Base-by-base conservation (phyloP, 768 basidiomycete species). In the Hebeloma cylindrosporum region DNA sequence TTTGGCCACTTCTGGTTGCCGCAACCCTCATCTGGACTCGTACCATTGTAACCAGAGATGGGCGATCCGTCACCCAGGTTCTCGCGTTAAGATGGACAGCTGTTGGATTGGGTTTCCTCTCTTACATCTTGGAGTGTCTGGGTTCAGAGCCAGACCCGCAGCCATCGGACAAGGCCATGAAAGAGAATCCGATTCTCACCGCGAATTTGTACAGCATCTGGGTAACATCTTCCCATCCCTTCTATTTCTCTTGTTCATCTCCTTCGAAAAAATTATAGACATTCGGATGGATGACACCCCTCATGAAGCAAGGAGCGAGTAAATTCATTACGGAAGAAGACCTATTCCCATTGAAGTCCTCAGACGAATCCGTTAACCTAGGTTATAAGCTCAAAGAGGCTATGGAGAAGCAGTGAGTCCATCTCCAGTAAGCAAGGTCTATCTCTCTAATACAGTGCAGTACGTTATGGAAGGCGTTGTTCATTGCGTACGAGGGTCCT, bases 231-330 rank as follows among this genome's bases (percentile, higher is more conserved):
- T 65, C 59, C 18, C 14, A n/a, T 22, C 21, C 28, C 30, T 46
- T 27, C 10, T 1, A n/a, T n/a, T 17, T 35, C 8, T 22, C 5
- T 27, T 17, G 36, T 6, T 16, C n/a, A 33, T 41, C n/a, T 44
- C 43, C n/a, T 40, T n/a, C 29, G 32, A 40, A 32, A 2, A 7
- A 18, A 28, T 10, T 41, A 7, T 23, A 78, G 78, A 83, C 82
- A 1, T 98, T 97, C 59, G 67, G 72, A 0, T 98, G 93, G 93
- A 78, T 97, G 72, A 90, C 88, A 1, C 77, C 77, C 0, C 75
- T 93, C 13, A 77, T 93, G 80, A 73, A 69, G 53, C 83, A 83
- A 57, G 88, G 88, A 22, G 73, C 76, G 0, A 61, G 66, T 4
- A 66, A 78, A 41, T 82, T 77, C 60, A 83, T 97, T 45, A 86